phyloP scores from a whole-genome alignment of 352 stramenopile genomes.

The Pythium guiyangense region DNA sequence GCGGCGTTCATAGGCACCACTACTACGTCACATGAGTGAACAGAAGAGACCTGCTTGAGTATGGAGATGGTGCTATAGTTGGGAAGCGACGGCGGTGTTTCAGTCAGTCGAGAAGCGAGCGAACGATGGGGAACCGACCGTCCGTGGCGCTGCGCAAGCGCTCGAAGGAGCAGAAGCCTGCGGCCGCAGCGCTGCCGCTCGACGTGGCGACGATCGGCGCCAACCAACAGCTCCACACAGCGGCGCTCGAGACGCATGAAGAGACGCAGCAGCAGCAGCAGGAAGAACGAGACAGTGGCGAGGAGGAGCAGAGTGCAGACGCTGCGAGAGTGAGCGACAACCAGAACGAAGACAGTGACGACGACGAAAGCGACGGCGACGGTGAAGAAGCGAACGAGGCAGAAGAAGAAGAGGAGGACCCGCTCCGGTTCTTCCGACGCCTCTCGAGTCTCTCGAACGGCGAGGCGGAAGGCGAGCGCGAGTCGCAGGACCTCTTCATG shows the following conservation, averaged over 20 bases:
- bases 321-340: neutral
- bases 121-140: conserved; percentile 10
- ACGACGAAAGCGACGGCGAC: neutral
- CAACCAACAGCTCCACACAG: neutral
- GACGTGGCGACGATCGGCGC: neutral
- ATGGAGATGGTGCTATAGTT: too few relatives aligned
- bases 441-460: conserved; percentile 2
- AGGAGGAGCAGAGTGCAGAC: neutral
- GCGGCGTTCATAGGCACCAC: too few relatives aligned
- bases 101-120: neutral
- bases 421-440: conserved; percentile 26
- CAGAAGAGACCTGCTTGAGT: too few relatives aligned
- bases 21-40: too few relatives aligned
- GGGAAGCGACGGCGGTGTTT: too few relatives aligned
- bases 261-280: neutral
- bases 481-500: conserved; percentile 20
- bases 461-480: neutral
- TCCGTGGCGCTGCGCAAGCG: conserved; percentile 6
- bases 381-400: conserved; percentile 3
- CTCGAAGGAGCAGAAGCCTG: neutral
- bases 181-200: neutral
- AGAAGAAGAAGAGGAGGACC: conserved; percentile 12
- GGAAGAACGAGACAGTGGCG: neutral
- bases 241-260: neutral
- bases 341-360: neutral